Base-by-base conservation (phyloP, 805 yeast species). In the Candida bentonensis region DNA sequence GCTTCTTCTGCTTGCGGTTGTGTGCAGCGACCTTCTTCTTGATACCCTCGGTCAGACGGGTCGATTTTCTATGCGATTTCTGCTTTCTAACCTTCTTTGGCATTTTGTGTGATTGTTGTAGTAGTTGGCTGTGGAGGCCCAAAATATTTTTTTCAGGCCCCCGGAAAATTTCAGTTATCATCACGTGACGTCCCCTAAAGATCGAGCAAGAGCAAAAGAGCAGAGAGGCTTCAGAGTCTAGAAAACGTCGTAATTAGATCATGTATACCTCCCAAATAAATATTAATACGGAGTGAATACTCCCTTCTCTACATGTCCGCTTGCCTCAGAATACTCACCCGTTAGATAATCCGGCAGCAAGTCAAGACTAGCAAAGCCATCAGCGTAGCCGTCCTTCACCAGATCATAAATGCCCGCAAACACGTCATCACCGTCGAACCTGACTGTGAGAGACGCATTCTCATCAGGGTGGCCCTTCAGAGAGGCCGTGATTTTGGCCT, bases 31-130 rank as follows among this genome's bases (percentile, higher is more conserved):
- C 88, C 66, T 92, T 92, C 76, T 87, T 92, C 69, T 85, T 82
- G 61, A 92, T 87, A 51, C 98, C 98, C 63, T 88, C 95, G 59
- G 87, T 78, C 84, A 88, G 77, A 63, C 94, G 86, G 56, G 97
- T 89, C 59, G 92, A 75, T 43, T 79, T 72, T 67, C 97, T 78
- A 66, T 89, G 92, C 34, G 56, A 51, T 23, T 46, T 49, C 20
- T 58, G 59, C 53, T 55, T 55, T 50, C 54, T 50, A 13, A 54
- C 59, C 47, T 51, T 54, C 59, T 54, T 54, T 33, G 27, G 28
- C 15, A 15, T 22, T 25, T n/a, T 21, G 27, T 25, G 13, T 25
- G 27, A 25, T 9, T 13, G 27, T 9, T 25, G 7, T 13, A 13
- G 13, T 7, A 25, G n/a, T 13, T 9, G 13, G 27, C 27, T 25